Conservation (phyloP, 208 protist species). For the Lotmaria passim region DNA sequence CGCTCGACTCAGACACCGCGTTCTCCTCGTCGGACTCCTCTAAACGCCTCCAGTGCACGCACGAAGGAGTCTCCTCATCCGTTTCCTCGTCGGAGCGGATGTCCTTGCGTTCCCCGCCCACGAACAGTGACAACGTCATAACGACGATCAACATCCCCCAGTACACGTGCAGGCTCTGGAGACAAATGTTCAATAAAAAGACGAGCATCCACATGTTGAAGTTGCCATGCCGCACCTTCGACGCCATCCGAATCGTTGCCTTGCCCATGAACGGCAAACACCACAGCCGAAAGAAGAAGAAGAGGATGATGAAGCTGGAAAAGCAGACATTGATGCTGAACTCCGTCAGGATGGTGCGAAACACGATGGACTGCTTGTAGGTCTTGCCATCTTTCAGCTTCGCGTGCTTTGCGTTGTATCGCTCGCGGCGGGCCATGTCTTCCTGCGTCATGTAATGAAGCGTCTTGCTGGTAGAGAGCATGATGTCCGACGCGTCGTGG, state of each 20-base stretch:
- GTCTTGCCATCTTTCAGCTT: constrained; percentile 21
- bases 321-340: constrained; percentile 49
- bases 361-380: constrained; percentile 34
- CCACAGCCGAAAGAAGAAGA: constrained; percentile 69
- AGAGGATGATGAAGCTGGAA: constrained; percentile 47
- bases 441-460: constrained; percentile 64
- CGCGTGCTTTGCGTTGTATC: constrained; percentile 29
- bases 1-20: neutral
- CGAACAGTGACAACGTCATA: constrained; percentile 36
- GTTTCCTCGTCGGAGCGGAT: constrained; percentile 65
- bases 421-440: constrained; percentile 28
- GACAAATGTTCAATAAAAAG: constrained; percentile 53
- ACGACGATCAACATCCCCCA: constrained; percentile 62
- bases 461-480: constrained; percentile 61
- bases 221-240: constrained; percentile 56
- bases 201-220: constrained; percentile 57
- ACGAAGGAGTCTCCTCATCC: constrained; percentile 28
- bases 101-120: constrained; percentile 52
- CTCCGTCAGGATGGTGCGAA: constrained; percentile 46
- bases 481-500: constrained; percentile 77
- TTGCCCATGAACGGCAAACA: constrained; percentile 59
- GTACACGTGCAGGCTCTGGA: constrained; percentile 78
- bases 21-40: constrained; percentile 17
- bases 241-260: constrained; percentile 32
- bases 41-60: constrained; percentile 19